A percentile compares a stretch with the other conserved stretches of the same genome.
Evolutionary conservation across 495 filamentous ascomycete species (phyloP).

Genomic region (Letharia lupina): DNA sequence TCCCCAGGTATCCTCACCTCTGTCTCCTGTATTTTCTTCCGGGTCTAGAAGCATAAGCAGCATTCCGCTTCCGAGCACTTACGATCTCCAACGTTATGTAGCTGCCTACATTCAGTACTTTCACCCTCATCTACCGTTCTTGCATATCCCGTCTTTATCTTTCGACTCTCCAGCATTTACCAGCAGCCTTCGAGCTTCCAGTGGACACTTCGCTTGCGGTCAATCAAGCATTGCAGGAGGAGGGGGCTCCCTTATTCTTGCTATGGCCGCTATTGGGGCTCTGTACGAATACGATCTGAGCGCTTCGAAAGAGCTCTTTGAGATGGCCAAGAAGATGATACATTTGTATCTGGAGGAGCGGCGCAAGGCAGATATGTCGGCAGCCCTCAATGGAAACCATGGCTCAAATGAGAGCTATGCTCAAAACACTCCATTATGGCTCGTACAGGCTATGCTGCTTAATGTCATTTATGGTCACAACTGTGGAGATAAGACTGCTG

Average conservation of each 20-base stretch:
- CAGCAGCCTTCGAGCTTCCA: constrained; percentile 46
- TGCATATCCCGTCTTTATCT: constrained; percentile 85
- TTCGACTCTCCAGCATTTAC: constrained; percentile 73
- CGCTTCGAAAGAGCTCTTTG: constrained; percentile 79
- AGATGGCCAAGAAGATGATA: constrained; percentile 91
- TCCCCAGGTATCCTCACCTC: constrained; percentile 56
- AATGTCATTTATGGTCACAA: constrained; percentile 96
- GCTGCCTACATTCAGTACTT: constrained; percentile 88
- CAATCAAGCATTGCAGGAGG: constrained; percentile 64
- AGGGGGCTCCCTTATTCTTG: constrained; percentile 82
- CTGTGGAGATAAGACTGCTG: constrained; percentile 82
- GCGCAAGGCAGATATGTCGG: constrained; percentile 79
- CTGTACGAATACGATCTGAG: constrained; percentile 81
- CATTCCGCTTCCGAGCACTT: constrained; percentile 71
- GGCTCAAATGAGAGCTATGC: constrained; percentile 55
- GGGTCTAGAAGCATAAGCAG: constrained; percentile 29
- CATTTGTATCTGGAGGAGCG: constrained; percentile 88
- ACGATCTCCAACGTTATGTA: constrained; percentile 87
- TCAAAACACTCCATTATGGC: constrained; percentile 83
- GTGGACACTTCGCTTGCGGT: constrained; percentile 46
- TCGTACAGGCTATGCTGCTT: constrained; percentile 97
- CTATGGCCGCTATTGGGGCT: constrained; percentile 93
- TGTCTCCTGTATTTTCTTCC: constrained; percentile 46
- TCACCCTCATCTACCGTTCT: constrained; percentile 88
- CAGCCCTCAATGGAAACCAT: constrained; percentile 57